These are phyloP conservation scores for Trichoderma endophyticum DNA, from an alignment of 2,329 filamentous ascomycete species.

Conservation along the genomic window DNA sequence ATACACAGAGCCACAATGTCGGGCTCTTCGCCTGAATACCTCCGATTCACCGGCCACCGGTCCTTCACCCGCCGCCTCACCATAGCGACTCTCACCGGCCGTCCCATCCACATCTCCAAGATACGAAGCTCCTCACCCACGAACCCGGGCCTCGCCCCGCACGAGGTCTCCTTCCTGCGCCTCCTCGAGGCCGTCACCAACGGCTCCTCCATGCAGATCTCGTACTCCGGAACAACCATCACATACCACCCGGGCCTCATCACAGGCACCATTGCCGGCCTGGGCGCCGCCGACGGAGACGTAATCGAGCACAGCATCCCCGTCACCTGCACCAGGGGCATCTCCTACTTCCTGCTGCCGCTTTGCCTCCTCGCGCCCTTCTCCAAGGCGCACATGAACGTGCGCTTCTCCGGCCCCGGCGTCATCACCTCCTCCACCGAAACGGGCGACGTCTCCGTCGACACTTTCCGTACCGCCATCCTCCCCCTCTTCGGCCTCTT, in stretches of 20 bases:
- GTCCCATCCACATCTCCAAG: constrained; percentile 85
- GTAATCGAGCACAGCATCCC: constrained; percentile 80
- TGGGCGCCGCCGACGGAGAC: constrained; percentile 67
- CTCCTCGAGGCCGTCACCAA: constrained; percentile 94
- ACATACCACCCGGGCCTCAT: constrained; percentile 91
- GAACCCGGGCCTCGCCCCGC: constrained; percentile 81
- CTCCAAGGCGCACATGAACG: constrained; percentile 84
- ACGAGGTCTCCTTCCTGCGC: constrained; percentile 93
- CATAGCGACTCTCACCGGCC: constrained; percentile 86
- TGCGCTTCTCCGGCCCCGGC: constrained; percentile 83
- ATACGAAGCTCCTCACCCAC: constrained; percentile 86
- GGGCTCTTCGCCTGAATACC: constrained; percentile 48
- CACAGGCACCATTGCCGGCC: constrained; percentile 74
- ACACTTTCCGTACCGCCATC: constrained; percentile 89
- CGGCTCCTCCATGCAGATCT: constrained; percentile 91
- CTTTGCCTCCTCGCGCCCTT: constrained; percentile 90
- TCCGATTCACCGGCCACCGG: constrained; percentile 81
- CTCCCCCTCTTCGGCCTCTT: constrained; percentile 88
- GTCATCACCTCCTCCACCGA: constrained; percentile 88
- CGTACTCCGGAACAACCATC: constrained; percentile 90
- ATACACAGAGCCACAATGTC: constrained; percentile 29
- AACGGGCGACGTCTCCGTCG: constrained; percentile 81
- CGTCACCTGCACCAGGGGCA: constrained; percentile 70
- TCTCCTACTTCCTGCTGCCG: constrained; percentile 89
- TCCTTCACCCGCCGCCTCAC: constrained; percentile 81